phyloP scores from a whole-genome alignment of 257 asterid species.

The Coffea eugenioides region DNA sequence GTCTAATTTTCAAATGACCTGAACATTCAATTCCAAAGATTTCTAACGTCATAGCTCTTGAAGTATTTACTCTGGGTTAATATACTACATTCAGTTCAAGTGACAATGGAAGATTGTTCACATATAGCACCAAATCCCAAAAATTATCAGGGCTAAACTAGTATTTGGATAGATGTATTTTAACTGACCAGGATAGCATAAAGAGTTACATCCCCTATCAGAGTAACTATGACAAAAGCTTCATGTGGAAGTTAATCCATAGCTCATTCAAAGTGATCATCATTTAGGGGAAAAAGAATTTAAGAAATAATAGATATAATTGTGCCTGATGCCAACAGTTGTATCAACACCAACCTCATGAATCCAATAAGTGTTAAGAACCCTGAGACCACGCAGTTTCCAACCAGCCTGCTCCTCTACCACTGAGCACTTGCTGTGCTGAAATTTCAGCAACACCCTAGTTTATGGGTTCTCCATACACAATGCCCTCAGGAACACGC shows the following conservation, averaged over 20 bases:
- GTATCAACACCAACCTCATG: conserved; percentile 17
- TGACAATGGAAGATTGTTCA: not conserved
- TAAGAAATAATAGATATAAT: not conserved
- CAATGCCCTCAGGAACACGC: conserved; percentile 30
- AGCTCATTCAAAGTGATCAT: conserved; percentile 24
- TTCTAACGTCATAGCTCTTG: no score
- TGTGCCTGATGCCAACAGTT: not conserved
- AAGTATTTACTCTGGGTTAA: no score
- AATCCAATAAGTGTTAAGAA: conserved; percentile 27
- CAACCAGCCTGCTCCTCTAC: conserved; percentile 32
- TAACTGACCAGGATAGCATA: not conserved
- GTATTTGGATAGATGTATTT: not conserved
- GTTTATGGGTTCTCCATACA: conserved; percentile 26
- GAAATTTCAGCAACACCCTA: conserved; percentile 30
- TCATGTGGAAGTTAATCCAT: conserved; percentile 38
- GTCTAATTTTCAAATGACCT: no score
- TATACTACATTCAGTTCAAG: not conserved
- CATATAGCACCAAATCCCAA: not conserved
- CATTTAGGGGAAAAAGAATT: conserved; percentile 29
- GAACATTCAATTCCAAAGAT: no score
- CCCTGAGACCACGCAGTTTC: conserved; percentile 29
- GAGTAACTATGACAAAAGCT: conserved; percentile 50
- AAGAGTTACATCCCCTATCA: conserved; percentile 29
- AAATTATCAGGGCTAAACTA: not conserved
- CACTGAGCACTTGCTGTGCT: conserved; percentile 27